Evolutionary conservation across 1,139 yeast genomes (phyloP), one percentile per base, ranked within the genome.

Genomic region (Suhomyces bolitotheri): DNA sequence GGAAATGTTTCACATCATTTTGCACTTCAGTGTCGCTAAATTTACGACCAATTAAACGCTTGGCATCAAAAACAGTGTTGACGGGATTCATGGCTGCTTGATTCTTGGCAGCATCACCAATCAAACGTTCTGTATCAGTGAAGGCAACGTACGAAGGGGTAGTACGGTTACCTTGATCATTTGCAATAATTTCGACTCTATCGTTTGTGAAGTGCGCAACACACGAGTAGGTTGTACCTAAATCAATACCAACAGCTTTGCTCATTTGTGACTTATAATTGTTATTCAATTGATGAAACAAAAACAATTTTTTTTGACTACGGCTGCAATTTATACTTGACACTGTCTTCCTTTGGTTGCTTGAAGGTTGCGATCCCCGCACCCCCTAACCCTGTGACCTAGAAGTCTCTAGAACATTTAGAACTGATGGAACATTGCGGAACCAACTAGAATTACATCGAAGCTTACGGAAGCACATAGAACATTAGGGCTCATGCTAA

Each of bases 111-210:
- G 62, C 60, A 46, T 56, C 62, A 38, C 62, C 62, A 36, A 56
- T 56, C 46, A 56, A 54, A 40, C 60, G 47, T 41, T 56, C 62
- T 17, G 56, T 47, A 43, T 53, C 57, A 14, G 59, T 55, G 50
- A 56, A 56, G 13, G 62, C 62, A 33, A 56, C 62, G 45, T 53
- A 53, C 25, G 59, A 54, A 4, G 62, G 62, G 4, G 62, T 56
- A 38, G 57, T 53, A 47, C 76, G 67, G 63, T 71, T 71, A 65
- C 76, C 76, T 60, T 71, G 76, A 51, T 70, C 76, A 50, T 71
- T 70, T 47, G 76, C 76, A 51, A 71, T 71, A 25, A 56, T 56
- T 40, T 47, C 51, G 25, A 47, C 51, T 25, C 50, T 36, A 23
- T 47, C 51, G 29, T 47, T 47, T 27, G 49, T 34, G 28, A 46